Conservation (phyloP, 78 protist species). For the Polysphondylium violaceum region DNA sequence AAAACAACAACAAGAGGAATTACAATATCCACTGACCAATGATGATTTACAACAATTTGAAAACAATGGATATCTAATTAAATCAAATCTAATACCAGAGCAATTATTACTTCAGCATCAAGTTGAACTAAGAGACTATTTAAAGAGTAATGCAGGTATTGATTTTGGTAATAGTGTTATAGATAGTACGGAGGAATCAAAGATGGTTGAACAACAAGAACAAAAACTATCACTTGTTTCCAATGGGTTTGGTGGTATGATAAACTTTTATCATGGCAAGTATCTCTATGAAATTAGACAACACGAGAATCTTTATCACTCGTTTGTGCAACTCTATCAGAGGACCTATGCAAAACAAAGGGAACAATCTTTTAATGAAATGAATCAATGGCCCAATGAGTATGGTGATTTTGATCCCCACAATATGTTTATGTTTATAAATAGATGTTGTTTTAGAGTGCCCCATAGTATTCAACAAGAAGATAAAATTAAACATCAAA, state of each 20-base stretch:
- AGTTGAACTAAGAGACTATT: constrained; percentile 42
- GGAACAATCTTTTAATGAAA: not conserved
- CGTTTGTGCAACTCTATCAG: constrained; percentile 29
- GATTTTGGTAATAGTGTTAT: constrained; percentile 5
- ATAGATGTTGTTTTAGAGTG: constrained; percentile 74
- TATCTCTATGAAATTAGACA: constrained; percentile 44
- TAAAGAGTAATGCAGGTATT: constrained; percentile 42
- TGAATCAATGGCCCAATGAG: constrained; percentile 50
- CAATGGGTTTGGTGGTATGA: constrained; percentile 73
- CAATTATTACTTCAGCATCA: constrained; percentile 30
- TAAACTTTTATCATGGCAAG: constrained; percentile 66
- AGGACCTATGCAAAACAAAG: constrained; percentile 11
- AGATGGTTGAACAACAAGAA: not conserved
- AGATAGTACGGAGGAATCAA: constrained; percentile 29
- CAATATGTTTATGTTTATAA: constrained; percentile 71
- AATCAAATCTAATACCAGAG: not conserved
- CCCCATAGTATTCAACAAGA: constrained; percentile 3
- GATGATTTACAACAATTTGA: constrained; percentile 25
- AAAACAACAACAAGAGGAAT: too few relatives aligned
- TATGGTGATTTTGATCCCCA: constrained; percentile 38
- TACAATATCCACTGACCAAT: not conserved
- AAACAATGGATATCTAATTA: constrained; percentile 39
- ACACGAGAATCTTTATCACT: constrained; percentile 17
- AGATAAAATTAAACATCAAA: constrained; percentile 13
- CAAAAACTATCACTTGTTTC: constrained; percentile 22